Percentiles rank a stretch among this genome's conserved stretches.
phyloP scores from a whole-genome alignment of 257 asterid species.

The Solanum piurae region DNA sequence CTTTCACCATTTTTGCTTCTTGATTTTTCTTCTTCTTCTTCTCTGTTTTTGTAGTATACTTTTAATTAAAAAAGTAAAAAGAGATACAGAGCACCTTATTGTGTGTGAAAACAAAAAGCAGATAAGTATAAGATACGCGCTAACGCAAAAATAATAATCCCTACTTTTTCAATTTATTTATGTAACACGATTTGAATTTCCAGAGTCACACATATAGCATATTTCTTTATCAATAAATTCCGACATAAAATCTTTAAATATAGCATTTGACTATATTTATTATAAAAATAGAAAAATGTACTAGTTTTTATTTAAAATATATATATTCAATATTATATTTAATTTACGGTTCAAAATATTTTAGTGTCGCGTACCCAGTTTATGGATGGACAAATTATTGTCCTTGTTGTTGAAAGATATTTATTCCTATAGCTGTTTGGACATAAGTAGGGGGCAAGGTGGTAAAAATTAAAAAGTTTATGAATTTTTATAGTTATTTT shows the following conservation, averaged over 20 bases:
- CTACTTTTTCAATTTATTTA: too few relatives aligned
- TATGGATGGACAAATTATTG: neutral
- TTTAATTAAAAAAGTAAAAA: neutral
- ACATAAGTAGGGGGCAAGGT: neutral
- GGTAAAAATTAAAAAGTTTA: neutral
- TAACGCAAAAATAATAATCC: neutral
- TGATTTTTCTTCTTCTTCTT: neutral
- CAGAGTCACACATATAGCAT: neutral
- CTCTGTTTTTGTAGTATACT: neutral
- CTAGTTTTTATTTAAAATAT: too few relatives aligned
- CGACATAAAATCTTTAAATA: too few relatives aligned
- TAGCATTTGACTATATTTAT: too few relatives aligned
- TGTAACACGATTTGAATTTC: too few relatives aligned
- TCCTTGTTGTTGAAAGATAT: neutral
- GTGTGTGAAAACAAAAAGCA: constrained; percentile 6
- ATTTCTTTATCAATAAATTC: too few relatives aligned
- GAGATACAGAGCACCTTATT: constrained; percentile 1
- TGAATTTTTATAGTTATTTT: neutral
- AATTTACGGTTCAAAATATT: too few relatives aligned
- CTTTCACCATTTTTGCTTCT: constrained; percentile 41
- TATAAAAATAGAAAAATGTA: too few relatives aligned
- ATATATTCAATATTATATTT: too few relatives aligned
- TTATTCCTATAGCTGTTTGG: neutral
- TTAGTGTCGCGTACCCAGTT: neutral
- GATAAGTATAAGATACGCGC: neutral